These are phyloP conservation scores for Alternaria gaisen DNA, from an alignment of 2,329 filamentous ascomycete genomes.

Conservation along the genomic window DNA sequence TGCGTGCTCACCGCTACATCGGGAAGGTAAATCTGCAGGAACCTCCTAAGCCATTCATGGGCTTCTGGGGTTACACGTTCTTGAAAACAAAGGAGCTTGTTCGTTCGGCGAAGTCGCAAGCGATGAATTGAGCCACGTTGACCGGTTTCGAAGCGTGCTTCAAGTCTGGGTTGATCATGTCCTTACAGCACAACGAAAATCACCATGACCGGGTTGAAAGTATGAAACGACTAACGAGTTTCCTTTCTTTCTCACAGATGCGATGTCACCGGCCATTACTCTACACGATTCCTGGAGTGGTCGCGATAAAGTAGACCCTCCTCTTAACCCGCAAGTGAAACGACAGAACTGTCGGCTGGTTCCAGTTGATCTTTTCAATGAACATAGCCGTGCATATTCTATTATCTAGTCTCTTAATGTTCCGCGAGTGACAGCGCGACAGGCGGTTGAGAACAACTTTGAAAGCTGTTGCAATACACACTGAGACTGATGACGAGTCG, in stretches of 20 bases:
- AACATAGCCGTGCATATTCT: neutral
- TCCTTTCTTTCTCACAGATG: neutral
- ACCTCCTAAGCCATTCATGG: neutral
- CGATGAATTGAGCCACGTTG: neutral
- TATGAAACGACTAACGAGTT: neutral
- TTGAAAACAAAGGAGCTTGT: neutral
- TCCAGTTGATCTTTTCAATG: neutral
- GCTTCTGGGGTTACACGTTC: neutral
- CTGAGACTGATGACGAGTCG: neutral
- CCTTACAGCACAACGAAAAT: neutral
- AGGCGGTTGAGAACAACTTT: neutral
- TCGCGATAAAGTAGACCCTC: neutral
- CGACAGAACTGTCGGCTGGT: neutral
- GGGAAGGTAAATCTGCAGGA: neutral
- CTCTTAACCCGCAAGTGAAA: neutral
- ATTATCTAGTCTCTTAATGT: neutral
- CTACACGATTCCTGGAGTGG: neutral
- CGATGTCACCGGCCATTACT: neutral
- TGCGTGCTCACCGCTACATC: slow-evolving; percentile 1
- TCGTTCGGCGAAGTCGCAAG: too few relatives aligned
- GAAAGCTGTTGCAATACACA: neutral
- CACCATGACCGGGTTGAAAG: neutral
- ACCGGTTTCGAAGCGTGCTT: neutral
- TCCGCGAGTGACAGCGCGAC: neutral
- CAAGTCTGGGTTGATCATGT: neutral